Evolutionary conservation across 495 filamentous ascomycete species (phyloP), one percentile per base, ranked within the genome.

Genomic region (Clavariopsis aquatica): DNA sequence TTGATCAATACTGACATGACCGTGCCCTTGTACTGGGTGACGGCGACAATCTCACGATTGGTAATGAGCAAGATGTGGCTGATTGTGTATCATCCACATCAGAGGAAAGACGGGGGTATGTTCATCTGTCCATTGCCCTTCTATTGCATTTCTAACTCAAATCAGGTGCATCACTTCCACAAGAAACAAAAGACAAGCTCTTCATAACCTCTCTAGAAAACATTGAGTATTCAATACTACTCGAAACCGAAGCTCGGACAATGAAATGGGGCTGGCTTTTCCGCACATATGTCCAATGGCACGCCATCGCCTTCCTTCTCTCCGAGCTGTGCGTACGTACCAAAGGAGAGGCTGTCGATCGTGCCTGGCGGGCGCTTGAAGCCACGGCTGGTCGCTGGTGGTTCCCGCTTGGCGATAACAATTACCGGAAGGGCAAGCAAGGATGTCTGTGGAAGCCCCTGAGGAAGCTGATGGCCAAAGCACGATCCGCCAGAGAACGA

Each of bases 241-340:
- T 93, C 13, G 83, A 86, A 64, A 83, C 78, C 12, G 85, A 88
- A 63, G 74, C 81, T 8, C 77, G 82, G 10, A 83, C 83, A 2
- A 80, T 82, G 54, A 82, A 86, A 56, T 96, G 88, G 85, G 81
- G 83, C 24, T 96, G 92, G 92, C 81, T 92, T 9, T 92, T 91
- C 76, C 82, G 85, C 69, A 90, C 86, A 0, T 91, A 93, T 72
- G 86, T 87, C 20, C 89, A 93, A 61, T 91, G 88, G 87, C 89
- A 93, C 64, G 89, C 91, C 4, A 81, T 94, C 2, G 89, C 87
- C 1, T 90, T 89, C 68, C 79, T 87, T 3, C 74, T 96, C 9
- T 82, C 90, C 0, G 93, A 97, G 69, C 80, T 95, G 3, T 88
- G 88, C 69, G 83, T 88, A 24, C 85, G 90, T 23, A 85, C 87